phyloP scores from a whole-genome alignment of 371 early-diverging fungal genomes.

The Coemansia linderi region DNA sequence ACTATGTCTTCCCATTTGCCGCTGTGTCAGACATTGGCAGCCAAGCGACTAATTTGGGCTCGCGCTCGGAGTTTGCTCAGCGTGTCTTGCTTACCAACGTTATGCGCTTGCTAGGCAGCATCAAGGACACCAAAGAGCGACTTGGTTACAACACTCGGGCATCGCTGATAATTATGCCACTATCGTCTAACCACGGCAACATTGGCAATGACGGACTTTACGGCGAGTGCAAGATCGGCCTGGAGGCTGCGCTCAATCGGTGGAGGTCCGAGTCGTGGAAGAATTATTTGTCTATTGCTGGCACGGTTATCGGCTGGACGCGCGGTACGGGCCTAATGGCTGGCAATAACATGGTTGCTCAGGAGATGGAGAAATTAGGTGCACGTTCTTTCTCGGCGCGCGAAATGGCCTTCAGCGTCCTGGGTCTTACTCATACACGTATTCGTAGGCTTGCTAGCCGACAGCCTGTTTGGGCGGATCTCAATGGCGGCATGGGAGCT shows the following conservation, averaged over 20 bases:
- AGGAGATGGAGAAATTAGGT: too few relatives aligned
- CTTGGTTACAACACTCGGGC: constrained; percentile 82
- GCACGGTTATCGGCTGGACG: constrained; percentile 98
- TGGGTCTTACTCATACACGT: constrained; percentile 69
- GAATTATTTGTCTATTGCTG: too few relatives aligned
- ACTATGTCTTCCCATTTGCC: constrained; percentile 93
- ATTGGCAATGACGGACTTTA: constrained; percentile 83
- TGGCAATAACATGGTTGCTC: constrained; percentile 85
- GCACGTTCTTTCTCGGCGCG: too few relatives aligned
- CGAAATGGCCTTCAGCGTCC: constrained; percentile 73
- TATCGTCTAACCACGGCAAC: constrained; percentile 94
- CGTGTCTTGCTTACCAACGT: constrained; percentile 53
- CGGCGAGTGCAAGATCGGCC: constrained; percentile 90
- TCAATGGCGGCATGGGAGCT: constrained; percentile 72
- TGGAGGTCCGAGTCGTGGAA: constrained; percentile 93
- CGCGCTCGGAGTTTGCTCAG: constrained; percentile 89
- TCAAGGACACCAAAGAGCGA: constrained; percentile 66
- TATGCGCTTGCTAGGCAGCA: constrained; percentile 62
- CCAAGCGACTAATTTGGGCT: constrained; percentile 83
- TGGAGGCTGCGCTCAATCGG: constrained; percentile 90
- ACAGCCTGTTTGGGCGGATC: constrained; percentile 88
- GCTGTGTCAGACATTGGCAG: constrained; percentile 92
- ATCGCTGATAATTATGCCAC: constrained; percentile 90
- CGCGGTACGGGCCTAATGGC: constrained; percentile 94
- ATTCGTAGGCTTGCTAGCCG: constrained; percentile 73